Percentiles rank a stretch among this genome's conserved stretches.
phyloP scores from a whole-genome alignment of 2,329 filamentous ascomycete species.

The Pezicula rhizophila region DNA sequence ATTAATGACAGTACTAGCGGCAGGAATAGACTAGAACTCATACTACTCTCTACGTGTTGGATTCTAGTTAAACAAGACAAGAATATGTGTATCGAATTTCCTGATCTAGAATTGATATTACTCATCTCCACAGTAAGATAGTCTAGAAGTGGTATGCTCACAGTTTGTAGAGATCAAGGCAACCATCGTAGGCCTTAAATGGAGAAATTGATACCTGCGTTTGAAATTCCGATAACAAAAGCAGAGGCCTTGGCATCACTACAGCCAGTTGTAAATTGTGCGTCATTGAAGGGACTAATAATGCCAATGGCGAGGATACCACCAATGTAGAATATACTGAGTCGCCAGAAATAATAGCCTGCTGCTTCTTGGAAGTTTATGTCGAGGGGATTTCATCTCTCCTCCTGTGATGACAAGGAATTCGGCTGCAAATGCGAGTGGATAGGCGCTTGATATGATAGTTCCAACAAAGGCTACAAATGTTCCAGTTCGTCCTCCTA shows the following conservation, averaged over 20 bases:
- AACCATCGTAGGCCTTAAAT: conserved; percentile 30
- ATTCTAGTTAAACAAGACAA: conserved; percentile 26
- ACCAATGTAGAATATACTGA: conserved; percentile 56
- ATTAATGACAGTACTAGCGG: no score
- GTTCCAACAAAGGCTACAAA: conserved; percentile 53
- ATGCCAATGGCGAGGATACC: conserved; percentile 53
- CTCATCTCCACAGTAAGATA: neutral
- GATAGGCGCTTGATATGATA: conserved; percentile 40
- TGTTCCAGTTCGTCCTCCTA: conserved; percentile 38
- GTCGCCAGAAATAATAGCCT: conserved; percentile 51
- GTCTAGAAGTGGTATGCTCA: conserved; percentile 6
- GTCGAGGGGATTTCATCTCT: conserved; percentile 57
- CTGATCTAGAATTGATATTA: conserved; percentile 11
- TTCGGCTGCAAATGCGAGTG: conserved; percentile 52
- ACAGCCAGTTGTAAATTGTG: conserved; percentile 40
- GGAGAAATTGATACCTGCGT: conserved; percentile 47
- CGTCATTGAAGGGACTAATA: conserved; percentile 58
- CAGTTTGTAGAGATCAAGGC: conserved; percentile 28
- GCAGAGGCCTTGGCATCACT: conserved; percentile 42
- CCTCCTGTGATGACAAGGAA: conserved; percentile 57
- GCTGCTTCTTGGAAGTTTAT: conserved; percentile 61
- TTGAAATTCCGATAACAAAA: conserved; percentile 53
- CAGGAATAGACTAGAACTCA: neutral
- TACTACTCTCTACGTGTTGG: conserved; percentile 24
- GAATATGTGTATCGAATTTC: conserved; percentile 30